A percentile compares a stretch with the other conserved stretches of the same genome.
phyloP scores from a whole-genome alignment of 192 early-diverging fungal species.

The Diversispora eburnea region DNA sequence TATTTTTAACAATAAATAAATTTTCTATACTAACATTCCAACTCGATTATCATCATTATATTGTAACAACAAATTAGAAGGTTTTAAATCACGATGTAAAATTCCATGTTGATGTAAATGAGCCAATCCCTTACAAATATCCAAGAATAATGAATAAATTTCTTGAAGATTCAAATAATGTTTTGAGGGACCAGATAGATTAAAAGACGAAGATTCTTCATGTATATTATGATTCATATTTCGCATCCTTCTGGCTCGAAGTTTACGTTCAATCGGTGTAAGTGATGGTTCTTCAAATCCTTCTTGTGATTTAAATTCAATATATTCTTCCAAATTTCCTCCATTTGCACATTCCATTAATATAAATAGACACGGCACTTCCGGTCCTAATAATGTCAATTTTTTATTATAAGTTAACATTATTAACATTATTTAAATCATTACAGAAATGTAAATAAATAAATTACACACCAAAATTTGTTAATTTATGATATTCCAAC shows the following conservation, averaged over 20 bases:
- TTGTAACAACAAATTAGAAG: slow-evolving; percentile 84
- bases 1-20: neutral
- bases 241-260: slow-evolving; percentile 3
- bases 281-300: neutral
- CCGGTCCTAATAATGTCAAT: slow-evolving; percentile 70
- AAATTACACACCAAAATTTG: slow-evolving; percentile 49
- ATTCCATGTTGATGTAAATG: slow-evolving; percentile 88
- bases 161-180: slow-evolving; percentile 56
- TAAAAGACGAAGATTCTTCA: neutral
- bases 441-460: neutral
- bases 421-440: slow-evolving; percentile 3
- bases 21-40: slow-evolving; percentile 4
- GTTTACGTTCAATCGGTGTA: slow-evolving; percentile 2
- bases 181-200: slow-evolving; percentile 6
- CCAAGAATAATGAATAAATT: slow-evolving; percentile 85
- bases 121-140: slow-evolving; percentile 85
- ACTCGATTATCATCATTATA: slow-evolving; percentile 36
- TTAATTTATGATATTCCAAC: slow-evolving; percentile 80
- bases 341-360: slow-evolving; percentile 95
- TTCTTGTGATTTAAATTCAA: slow-evolving; percentile 42
- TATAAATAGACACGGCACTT: slow-evolving; percentile 92
- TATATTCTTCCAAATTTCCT: slow-evolving; percentile 92
- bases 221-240: neutral
- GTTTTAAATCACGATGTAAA: slow-evolving; percentile 93
- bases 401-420: slow-evolving; percentile 8